Evolutionary conservation across 805 yeast genomes (phyloP).

Genomic region (Lipomyces japonicus): DNA sequence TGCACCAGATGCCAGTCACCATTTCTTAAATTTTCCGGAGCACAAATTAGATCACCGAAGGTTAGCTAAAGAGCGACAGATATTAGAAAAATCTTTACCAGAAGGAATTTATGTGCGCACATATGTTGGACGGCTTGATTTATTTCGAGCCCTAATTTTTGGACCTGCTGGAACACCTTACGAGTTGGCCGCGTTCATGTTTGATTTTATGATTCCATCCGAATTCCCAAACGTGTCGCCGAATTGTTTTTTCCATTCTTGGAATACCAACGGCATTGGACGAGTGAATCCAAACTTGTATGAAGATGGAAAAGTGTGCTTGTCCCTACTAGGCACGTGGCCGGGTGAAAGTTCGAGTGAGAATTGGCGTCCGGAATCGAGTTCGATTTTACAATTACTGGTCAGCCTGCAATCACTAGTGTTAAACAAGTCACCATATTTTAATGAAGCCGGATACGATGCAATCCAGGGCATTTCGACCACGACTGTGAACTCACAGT

Average conservation of each 20-base stretch:
- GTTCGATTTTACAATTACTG: constrained; percentile 25
- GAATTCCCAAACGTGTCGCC: constrained; percentile 23
- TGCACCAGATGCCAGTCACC: constrained; percentile 13
- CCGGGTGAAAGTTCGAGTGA: constrained; percentile 24
- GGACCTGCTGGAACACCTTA: constrained; percentile 27
- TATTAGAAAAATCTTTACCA: constrained; percentile 23
- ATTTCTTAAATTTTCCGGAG: constrained; percentile 3
- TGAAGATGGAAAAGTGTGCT: constrained; percentile 28
- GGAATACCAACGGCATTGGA: constrained; percentile 30
- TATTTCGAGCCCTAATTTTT: constrained; percentile 22
- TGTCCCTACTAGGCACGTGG: constrained; percentile 29
- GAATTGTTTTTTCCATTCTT: constrained; percentile 23
- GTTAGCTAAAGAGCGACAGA: constrained; percentile 21
- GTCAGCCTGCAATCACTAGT: constrained; percentile 25
- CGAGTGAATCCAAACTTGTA: constrained; percentile 27
- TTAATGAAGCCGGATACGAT: constrained; percentile 28
- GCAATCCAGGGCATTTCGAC: constrained; percentile 20
- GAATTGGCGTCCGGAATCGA: constrained; percentile 22
- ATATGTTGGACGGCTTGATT: constrained; percentile 21
- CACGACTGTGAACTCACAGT: constrained; percentile 18
- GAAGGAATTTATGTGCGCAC: constrained; percentile 27
- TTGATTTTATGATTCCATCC: constrained; percentile 19
- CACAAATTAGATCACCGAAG: constrained; percentile 18
- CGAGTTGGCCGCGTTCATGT: constrained; percentile 27
- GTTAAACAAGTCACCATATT: constrained; percentile 24